A percentile compares a stretch with the other conserved stretches of the same genome.
Evolutionary conservation across 2,329 filamentous ascomycete genomes (phyloP).

Genomic region (Talaromyces rugulosus): DNA sequence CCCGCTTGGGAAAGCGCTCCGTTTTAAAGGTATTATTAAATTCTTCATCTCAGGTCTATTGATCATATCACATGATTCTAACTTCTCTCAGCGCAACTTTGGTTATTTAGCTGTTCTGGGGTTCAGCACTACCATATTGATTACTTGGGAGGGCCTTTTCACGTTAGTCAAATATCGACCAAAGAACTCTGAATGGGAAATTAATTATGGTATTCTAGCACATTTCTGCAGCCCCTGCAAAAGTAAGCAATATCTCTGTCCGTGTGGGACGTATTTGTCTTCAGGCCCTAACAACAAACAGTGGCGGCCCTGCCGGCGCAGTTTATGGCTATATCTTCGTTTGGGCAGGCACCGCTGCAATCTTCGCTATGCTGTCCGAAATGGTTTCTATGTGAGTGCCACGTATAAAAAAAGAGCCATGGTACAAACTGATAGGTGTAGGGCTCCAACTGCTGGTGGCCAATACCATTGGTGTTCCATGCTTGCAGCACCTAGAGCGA

Average conservation of each 20-base stretch:
- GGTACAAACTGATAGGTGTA: not conserved
- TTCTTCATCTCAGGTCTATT: not conserved
- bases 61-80: not conserved
- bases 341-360: slow-evolving; percentile 8
- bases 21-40: slow-evolving; percentile 37
- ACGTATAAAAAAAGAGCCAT: not conserved
- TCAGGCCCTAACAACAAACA: not conserved
- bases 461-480: slow-evolving; percentile 13
- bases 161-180: not conserved
- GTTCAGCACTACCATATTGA: slow-evolving; percentile 9
- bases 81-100: slow-evolving; percentile 3
- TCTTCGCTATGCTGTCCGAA: slow-evolving; percentile 5
- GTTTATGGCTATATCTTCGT: slow-evolving; percentile 10
- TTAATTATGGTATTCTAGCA: not conserved
- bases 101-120: slow-evolving; percentile 8
- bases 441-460: slow-evolving; percentile 10
- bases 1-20: slow-evolving; percentile 48
- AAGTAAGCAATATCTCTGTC: not conserved
- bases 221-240: not conserved
- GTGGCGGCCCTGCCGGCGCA: slow-evolving; percentile 8
- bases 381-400: slow-evolving; percentile 9
- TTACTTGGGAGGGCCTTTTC: slow-evolving; percentile 8
- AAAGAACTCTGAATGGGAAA: not conserved
- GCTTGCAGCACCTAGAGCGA: slow-evolving; percentile 3
- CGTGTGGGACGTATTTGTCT: not conserved